A percentile compares a stretch with the other conserved stretches of the same genome.
phyloP scores from a whole-genome alignment of 768 basidiomycete species.

The Rhodotorula babjevae region DNA sequence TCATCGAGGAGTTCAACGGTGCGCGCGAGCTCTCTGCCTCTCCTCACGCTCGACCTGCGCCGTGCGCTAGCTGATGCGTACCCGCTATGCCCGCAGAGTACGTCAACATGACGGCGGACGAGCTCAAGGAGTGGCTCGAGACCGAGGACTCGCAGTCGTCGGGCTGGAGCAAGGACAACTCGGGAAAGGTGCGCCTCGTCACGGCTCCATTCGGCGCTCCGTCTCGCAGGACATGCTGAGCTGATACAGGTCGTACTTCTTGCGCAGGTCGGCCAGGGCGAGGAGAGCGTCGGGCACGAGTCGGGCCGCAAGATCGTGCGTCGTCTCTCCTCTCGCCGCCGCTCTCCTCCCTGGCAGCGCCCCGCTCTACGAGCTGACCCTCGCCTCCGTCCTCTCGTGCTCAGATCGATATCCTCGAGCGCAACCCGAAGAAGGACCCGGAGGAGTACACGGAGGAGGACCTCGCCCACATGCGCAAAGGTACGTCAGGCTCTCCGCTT shows the following conservation, averaged over 20 bases:
- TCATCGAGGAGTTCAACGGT: conserved; percentile 47
- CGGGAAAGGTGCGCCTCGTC: conserved; percentile 41
- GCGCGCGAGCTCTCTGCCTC: conserved; percentile 10
- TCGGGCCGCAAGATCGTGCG: conserved; percentile 47
- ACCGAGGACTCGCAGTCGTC: conserved; percentile 44
- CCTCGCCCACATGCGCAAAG: conserved; percentile 47
- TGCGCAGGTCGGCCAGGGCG: conserved; percentile 28
- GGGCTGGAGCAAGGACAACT: conserved; percentile 46
- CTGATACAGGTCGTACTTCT: too few species aligned
- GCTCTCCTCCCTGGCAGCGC: too few species aligned
- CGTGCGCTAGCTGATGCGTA: too few species aligned
- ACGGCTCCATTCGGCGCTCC: too few species aligned
- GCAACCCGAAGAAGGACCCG: conserved; percentile 46
- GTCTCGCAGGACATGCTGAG: too few species aligned
- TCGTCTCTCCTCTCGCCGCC: not conserved
- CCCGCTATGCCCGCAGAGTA: conserved; percentile 44
- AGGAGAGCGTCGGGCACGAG: conserved; percentile 34
- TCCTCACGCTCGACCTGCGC: not conserved
- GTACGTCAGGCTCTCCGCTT: not conserved
- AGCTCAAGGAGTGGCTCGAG: conserved; percentile 48
- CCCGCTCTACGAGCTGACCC: too few species aligned
- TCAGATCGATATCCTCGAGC: conserved; percentile 46
- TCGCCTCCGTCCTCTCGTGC: too few species aligned
- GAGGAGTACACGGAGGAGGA: conserved; percentile 49
- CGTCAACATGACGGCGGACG: conserved; percentile 50